A percentile compares a stretch with the other conserved stretches of the same genome.
Conservation (phyloP, 2,329 filamentous ascomycete species). For the Botrytis cinerea region DNA sequence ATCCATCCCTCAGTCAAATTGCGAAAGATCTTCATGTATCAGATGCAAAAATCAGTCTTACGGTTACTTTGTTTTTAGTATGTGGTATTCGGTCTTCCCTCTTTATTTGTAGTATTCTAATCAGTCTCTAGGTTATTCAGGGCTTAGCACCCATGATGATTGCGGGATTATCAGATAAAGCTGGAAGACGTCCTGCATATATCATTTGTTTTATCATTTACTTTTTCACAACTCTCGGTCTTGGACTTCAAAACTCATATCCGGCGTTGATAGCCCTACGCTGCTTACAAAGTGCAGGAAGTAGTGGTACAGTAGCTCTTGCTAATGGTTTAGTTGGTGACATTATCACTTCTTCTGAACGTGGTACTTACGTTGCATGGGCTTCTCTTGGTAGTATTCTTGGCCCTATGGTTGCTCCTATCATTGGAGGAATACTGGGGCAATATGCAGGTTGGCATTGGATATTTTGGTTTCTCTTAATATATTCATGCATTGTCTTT, state of each 20-base stretch:
- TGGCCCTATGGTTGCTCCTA: background rate
- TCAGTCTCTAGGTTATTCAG: background rate
- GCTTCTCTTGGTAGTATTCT: conserved; percentile 1
- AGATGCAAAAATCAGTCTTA: background rate
- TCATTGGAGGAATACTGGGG: background rate
- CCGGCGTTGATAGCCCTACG: background rate
- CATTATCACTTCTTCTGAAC: background rate
- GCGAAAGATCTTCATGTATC: background rate
- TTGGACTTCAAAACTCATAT: background rate
- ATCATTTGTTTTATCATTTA: background rate
- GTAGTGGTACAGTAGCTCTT: conserved; percentile 1
- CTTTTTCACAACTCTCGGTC: background rate
- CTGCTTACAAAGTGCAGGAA: background rate
- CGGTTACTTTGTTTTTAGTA: background rate
- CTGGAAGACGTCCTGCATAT: background rate
- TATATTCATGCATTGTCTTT: conserved; percentile 19
- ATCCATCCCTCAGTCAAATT: background rate
- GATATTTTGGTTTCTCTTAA: background rate
- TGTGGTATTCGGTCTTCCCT: background rate
- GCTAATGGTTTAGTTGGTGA: background rate
- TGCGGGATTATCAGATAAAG: background rate
- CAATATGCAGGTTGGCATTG: background rate
- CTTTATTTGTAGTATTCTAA: background rate
- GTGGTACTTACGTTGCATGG: background rate
- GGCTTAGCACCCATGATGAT: background rate